Evolutionary conservation across 352 stramenopile species (phyloP).

Genomic region (Saprolegnia diclina): DNA sequence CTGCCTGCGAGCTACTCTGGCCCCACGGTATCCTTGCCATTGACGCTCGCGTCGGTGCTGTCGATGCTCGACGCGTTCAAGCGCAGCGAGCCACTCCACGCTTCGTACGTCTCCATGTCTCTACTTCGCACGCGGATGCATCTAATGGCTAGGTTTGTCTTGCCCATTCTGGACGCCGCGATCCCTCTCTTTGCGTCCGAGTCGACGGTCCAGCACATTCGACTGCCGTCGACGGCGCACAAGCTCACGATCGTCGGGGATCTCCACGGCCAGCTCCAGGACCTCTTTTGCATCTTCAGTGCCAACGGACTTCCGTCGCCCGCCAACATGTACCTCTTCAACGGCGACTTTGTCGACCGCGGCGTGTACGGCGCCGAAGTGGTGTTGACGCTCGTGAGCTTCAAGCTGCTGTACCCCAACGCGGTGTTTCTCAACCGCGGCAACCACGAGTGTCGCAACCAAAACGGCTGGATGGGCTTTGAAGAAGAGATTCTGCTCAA

Average conservation of each 20-base stretch:
- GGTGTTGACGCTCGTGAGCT: slow-evolving; percentile 68
- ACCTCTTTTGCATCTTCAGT: slow-evolving; percentile 93
- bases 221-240: slow-evolving; percentile 61
- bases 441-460: slow-evolving; percentile 94
- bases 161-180: slow-evolving; percentile 70
- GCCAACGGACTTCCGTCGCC: slow-evolving; percentile 84
- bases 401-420: slow-evolving; percentile 77
- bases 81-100: slow-evolving; percentile 73
- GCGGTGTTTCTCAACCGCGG: slow-evolving; percentile 89
- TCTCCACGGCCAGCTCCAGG: slow-evolving; percentile 89
- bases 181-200: slow-evolving; percentile 56
- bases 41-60: slow-evolving; percentile 79
- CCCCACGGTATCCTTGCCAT: slow-evolving; percentile 71
- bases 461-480: slow-evolving; percentile 93
- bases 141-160: slow-evolving; percentile 45
- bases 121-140: background rate
- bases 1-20: slow-evolving; percentile 61
- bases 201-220: slow-evolving; percentile 83
- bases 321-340: slow-evolving; percentile 94
- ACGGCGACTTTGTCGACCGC: slow-evolving; percentile 95
- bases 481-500: slow-evolving; percentile 84
- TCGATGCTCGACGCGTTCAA: slow-evolving; percentile 90
- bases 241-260: slow-evolving; percentile 91
- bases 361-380: slow-evolving; percentile 86
- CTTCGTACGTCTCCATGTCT: slow-evolving; percentile 56